Conservation (phyloP, 345 rosid species). For the Anacardium occidentale region DNA sequence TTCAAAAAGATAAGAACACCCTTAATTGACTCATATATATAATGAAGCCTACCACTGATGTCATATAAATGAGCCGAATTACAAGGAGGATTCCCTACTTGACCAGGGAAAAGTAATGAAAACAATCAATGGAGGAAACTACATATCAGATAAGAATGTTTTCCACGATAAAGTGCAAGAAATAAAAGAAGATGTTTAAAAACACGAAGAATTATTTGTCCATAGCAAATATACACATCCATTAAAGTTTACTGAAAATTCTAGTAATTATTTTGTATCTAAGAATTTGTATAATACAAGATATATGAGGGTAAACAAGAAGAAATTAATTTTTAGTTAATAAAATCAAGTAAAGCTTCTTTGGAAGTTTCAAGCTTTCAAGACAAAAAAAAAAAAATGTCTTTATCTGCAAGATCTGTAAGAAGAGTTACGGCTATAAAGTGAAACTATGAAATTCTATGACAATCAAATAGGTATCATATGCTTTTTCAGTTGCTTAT, state of each 20-base stretch:
- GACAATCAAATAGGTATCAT: slow-evolving; percentile 4
- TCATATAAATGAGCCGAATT: not conserved
- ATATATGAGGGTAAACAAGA: not conserved
- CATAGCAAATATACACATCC: not conserved
- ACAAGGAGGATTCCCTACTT: not conserved
- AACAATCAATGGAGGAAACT: not conserved
- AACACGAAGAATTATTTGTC: not conserved
- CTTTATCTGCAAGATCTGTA: not conserved
- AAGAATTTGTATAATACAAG: not conserved
- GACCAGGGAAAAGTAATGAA: not conserved
- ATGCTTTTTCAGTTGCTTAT: not conserved
- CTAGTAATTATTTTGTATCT: not conserved
- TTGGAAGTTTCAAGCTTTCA: not conserved
- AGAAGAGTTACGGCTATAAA: not conserved
- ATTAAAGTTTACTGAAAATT: not conserved
- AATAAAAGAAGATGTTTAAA: not conserved
- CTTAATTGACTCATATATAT: not conserved
- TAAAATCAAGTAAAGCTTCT: slow-evolving; percentile 3
- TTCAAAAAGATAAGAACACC: not conserved
- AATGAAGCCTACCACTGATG: not conserved
- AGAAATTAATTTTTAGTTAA: not conserved
- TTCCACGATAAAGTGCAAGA: not conserved
- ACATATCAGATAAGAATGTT: not conserved
- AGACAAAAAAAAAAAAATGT: not conserved
- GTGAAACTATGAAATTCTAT: slow-evolving; percentile 2